phyloP scores from a whole-genome alignment of 805 yeast species.

The Candida gorgasii region DNA sequence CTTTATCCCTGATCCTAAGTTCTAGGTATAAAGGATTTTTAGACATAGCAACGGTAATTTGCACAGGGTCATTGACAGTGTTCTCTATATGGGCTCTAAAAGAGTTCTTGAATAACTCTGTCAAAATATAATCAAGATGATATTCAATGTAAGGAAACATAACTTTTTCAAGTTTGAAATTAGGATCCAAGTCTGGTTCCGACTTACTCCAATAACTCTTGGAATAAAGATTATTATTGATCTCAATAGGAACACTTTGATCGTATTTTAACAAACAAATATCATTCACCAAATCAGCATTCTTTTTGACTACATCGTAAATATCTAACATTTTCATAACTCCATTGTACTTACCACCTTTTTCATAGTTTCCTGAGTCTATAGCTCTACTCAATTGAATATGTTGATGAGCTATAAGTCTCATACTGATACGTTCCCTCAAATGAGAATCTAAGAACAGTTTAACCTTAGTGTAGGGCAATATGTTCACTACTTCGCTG shows the following conservation, averaged over 20 bases:
- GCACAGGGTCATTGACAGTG: conserved; percentile 38
- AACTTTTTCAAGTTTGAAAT: conserved; percentile 48
- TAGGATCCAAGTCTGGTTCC: conserved; percentile 21
- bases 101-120: conserved; percentile 85
- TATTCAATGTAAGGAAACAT: conserved; percentile 81
- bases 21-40: conserved; percentile 50
- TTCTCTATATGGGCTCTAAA: conserved; percentile 86
- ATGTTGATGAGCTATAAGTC: conserved; percentile 85
- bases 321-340: conserved; percentile 69
- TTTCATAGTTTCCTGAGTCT: conserved; percentile 38
- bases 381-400: conserved; percentile 53
- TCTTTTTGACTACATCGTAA: conserved; percentile 58
- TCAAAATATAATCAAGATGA: conserved; percentile 83
- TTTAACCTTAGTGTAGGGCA: conserved; percentile 53
- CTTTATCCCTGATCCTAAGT: conserved; percentile 79
- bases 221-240: conserved; percentile 45
- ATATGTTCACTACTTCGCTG: conserved; percentile 54
- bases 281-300: conserved; percentile 77
- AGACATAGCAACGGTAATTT: conserved; percentile 38
- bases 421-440: conserved; percentile 81
- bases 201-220: conserved; percentile 30
- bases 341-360: conserved; percentile 56
- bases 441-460: conserved; percentile 73
- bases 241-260: conserved; percentile 58
- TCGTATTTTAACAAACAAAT: conserved; percentile 84